Conservation (phyloP, 2,329 filamentous ascomycete species). For the Aureobasidium pullulans region DNA sequence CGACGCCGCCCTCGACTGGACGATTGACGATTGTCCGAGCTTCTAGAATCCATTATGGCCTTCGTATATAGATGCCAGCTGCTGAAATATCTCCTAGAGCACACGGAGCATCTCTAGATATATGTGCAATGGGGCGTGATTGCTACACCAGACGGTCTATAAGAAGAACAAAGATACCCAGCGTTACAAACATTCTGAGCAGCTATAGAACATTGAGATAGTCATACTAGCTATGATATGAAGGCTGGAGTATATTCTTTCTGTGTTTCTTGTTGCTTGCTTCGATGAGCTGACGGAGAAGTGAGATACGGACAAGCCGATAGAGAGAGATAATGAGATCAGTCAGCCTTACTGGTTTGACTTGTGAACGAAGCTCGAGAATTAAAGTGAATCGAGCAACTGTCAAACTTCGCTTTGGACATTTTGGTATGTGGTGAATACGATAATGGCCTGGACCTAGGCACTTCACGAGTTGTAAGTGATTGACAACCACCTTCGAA, state of each 20-base stretch:
- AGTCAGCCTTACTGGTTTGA: too few species aligned
- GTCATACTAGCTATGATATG: not conserved
- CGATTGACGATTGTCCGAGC: not conserved
- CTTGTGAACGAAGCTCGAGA: too few species aligned
- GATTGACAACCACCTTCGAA: too few species aligned
- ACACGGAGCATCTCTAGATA: not conserved
- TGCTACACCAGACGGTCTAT: not conserved
- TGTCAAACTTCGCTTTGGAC: too few species aligned
- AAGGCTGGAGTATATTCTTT: not conserved
- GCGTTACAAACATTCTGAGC: too few species aligned
- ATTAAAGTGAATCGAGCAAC: too few species aligned
- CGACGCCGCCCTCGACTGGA: not conserved
- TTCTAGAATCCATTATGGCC: not conserved
- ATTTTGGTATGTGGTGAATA: too few species aligned
- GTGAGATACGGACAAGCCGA: too few species aligned
- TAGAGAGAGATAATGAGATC: too few species aligned
- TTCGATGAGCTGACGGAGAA: not conserved
- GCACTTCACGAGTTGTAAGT: too few species aligned
- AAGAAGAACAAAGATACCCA: not conserved
- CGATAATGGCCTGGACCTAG: too few species aligned
- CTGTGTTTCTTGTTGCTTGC: not conserved
- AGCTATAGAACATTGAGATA: not conserved
- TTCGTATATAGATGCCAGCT: not conserved
- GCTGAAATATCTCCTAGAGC: not conserved
- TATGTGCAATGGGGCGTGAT: not conserved